These are phyloP conservation scores for Lathyrus sativus DNA, from an alignment of 306 rosid species.

Conservation along the genomic window DNA sequence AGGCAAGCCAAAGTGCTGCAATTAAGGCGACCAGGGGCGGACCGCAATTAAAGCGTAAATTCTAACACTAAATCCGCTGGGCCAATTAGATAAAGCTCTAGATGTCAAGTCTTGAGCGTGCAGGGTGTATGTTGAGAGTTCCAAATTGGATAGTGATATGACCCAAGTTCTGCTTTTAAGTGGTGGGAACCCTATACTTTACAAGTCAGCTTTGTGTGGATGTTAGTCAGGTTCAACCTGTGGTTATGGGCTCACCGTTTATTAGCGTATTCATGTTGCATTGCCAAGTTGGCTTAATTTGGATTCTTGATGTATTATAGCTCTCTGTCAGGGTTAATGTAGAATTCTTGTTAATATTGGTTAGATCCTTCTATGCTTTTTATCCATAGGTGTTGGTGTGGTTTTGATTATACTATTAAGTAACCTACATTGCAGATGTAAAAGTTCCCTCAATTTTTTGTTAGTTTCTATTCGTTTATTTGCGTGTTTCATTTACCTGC, in stretches of 20 bases:
- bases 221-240: not conserved
- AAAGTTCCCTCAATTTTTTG: not conserved
- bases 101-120: not conserved
- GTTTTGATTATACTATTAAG: slow-evolving; percentile 9
- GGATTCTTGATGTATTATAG: slow-evolving; percentile 1
- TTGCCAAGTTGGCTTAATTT: not conserved
- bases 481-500: slow-evolving; percentile 9
- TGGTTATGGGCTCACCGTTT: not conserved
- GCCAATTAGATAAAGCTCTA: not conserved
- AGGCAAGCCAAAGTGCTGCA: too few species aligned
- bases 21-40: too few species aligned
- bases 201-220: not conserved
- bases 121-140: not conserved
- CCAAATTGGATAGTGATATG: not conserved
- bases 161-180: not conserved
- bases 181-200: not conserved
- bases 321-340: not conserved
- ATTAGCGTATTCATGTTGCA: slow-evolving; percentile 9
- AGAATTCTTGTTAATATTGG: not conserved
- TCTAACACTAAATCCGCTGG: not conserved
- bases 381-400: not conserved
- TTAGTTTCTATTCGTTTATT: not conserved
- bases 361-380: not conserved
- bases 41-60: too few species aligned
- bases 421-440: slow-evolving; percentile 4